Evolutionary conservation across 2,329 filamentous ascomycete genomes (phyloP).

Genomic region (Fusarium sublunatum): DNA sequence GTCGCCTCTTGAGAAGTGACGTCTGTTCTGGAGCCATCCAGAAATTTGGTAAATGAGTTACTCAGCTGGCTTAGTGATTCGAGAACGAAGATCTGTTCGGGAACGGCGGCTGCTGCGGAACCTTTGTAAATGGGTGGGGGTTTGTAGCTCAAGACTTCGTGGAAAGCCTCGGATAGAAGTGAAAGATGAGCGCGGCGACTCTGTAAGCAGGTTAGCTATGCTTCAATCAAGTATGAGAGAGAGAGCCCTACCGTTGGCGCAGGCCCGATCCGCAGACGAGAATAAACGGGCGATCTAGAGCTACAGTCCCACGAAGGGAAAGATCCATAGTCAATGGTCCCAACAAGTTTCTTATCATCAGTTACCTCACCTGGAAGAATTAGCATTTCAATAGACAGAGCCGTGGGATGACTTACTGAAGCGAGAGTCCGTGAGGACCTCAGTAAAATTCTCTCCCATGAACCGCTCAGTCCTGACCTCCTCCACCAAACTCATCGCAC

Average conservation of each 20-base stretch:
- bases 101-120: slow-evolving; percentile 49
- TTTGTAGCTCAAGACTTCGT: slow-evolving; percentile 61
- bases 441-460: slow-evolving; percentile 54
- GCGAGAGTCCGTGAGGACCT: slow-evolving; percentile 58
- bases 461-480: slow-evolving; percentile 60
- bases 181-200: slow-evolving; percentile 61
- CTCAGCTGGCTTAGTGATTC: slow-evolving; percentile 57
- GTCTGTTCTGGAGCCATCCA: slow-evolving; percentile 46
- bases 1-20: slow-evolving; percentile 57
- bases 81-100: slow-evolving; percentile 58
- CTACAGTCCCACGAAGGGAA: slow-evolving; percentile 61
- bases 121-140: slow-evolving; percentile 64
- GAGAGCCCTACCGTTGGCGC: slow-evolving; percentile 58
- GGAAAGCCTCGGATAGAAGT: slow-evolving; percentile 63
- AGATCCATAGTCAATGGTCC: slow-evolving; percentile 63
- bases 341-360: slow-evolving; percentile 54
- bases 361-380: slow-evolving; percentile 54
- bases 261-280: slow-evolving; percentile 63
- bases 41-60: slow-evolving; percentile 56
- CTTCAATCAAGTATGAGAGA: not conserved
- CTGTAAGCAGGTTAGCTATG: slow-evolving; percentile 49
- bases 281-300: slow-evolving; percentile 54
- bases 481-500: slow-evolving; percentile 65
- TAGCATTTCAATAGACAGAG: slow-evolving; percentile 8
- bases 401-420: slow-evolving; percentile 54